A percentile compares a stretch with the other conserved stretches of the same genome.
Evolutionary conservation across 257 asterid species (phyloP).

Genomic region (Solanum paucissectum): DNA sequence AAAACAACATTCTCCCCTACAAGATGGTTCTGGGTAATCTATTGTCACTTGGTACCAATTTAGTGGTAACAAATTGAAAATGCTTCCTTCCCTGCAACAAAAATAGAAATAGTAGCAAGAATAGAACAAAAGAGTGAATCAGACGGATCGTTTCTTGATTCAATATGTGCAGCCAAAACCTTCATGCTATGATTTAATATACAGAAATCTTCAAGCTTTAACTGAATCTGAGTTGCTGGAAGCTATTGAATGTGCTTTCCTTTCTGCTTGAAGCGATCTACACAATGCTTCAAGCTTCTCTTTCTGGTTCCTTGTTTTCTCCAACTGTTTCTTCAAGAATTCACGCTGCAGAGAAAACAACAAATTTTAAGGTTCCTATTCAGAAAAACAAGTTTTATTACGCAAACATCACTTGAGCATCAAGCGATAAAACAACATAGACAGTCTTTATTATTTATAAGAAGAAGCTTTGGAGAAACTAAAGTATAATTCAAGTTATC

Average conservation of each 20-base stretch:
- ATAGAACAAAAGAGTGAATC: neutral
- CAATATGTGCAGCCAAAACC: slow-evolving; percentile 5
- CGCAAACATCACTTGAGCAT: neutral
- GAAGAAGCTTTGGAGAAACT: neutral
- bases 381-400: neutral
- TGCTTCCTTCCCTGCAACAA: neutral
- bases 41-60: neutral
- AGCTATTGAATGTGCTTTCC: slow-evolving; percentile 42
- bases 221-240: slow-evolving; percentile 29
- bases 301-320: slow-evolving; percentile 71
- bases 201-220: slow-evolving; percentile 14
- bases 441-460: neutral
- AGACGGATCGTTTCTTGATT: neutral
- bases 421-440: neutral
- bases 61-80: neutral
- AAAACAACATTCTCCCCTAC: neutral
- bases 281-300: slow-evolving; percentile 86
- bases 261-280: slow-evolving; percentile 92
- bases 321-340: slow-evolving; percentile 84
- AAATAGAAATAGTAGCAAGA: neutral
- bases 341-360: slow-evolving; percentile 53
- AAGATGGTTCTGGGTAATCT: neutral
- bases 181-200: neutral
- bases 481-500: neutral
- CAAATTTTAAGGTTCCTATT: neutral